Evolutionary conservation across 805 yeast genomes (phyloP), one percentile per base, ranked within the genome.

Genomic region (Jamesozyma piceae): DNA sequence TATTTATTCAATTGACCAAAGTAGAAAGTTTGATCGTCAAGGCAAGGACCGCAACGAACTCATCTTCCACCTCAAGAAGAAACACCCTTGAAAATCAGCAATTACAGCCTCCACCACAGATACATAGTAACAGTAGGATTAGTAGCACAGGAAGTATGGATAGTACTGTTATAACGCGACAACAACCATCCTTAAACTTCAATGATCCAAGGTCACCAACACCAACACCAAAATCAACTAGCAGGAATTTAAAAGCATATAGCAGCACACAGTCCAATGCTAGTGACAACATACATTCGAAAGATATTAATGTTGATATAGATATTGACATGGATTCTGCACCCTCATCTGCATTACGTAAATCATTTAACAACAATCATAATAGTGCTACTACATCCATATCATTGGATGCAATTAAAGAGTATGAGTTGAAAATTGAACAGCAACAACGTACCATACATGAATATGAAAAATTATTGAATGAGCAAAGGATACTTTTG

Each of bases 1-100:
- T 89, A 24, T 89, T 89, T 54, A 69, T 89, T 37, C 66, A 79
- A 78, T 2, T 75, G 69, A 55, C 75, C 67, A 39, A 72, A 65
- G 60, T 59, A 59, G 42, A 51, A 48, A 33, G 48, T 11, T 45
- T 57, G 28, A 46, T 58, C 21, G 60, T 55, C 27, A 43, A 43
- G 13, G 50, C 56, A 5, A 15, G 22, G 14, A 28, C 14, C 4
- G 13, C 31, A 15, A 26, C 33, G 18, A 27, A 20, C 20, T 17
- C 27, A 31, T 34, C 30, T 9, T 47, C 49, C 38, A 52, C 30
- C 10, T 47, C 49, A 39, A 52, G 44, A 50, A 55, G 52, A 38
- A 41, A 38, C 14, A 49, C 54, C n/a, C 18, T 49, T 20, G 18
- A 31, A 5, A 26, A 4, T 22, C 21, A 5, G 22, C 18, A 14